A percentile compares a stretch with the other conserved stretches of the same genome.
phyloP scores from a whole-genome alignment of 768 basidiomycete species.

The Trametes maxima region DNA sequence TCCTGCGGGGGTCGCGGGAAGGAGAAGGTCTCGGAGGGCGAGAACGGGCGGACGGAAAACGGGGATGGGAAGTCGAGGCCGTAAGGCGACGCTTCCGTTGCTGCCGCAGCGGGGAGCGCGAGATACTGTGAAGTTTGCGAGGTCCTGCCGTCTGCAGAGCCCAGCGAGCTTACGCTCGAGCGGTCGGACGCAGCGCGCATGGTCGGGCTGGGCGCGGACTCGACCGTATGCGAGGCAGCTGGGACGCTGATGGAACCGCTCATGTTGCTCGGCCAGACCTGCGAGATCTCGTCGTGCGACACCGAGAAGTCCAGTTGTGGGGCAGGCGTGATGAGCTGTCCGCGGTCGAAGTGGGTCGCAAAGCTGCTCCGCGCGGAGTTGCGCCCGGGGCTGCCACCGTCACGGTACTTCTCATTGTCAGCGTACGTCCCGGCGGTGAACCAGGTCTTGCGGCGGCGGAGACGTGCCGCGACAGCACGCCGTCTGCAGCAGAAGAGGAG shows the following conservation, averaged over 20 bases:
- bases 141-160: slow-evolving; percentile 27
- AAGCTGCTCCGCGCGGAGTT: slow-evolving; percentile 59
- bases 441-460: slow-evolving; percentile 47
- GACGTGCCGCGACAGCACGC: slow-evolving; percentile 45
- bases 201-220: slow-evolving; percentile 22
- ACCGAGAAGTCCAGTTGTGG: background rate
- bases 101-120: slow-evolving; percentile 11
- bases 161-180: slow-evolving; percentile 38
- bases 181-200: slow-evolving; percentile 26
- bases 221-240: slow-evolving; percentile 15
- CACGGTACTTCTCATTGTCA: slow-evolving; percentile 17
- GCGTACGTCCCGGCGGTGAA: slow-evolving; percentile 40
- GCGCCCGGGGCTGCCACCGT: slow-evolving; percentile 16
- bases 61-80: slow-evolving; percentile 44
- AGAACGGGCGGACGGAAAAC: slow-evolving; percentile 67
- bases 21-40: slow-evolving; percentile 65
- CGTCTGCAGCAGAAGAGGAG: slow-evolving; percentile 49
- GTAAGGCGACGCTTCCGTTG: slow-evolving; percentile 15
- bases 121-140: slow-evolving; percentile 21
- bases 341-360: slow-evolving; percentile 51
- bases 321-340: slow-evolving; percentile 15
- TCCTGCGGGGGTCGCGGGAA: slow-evolving; percentile 65
- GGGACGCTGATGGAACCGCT: slow-evolving; percentile 20
- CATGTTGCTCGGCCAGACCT: slow-evolving; percentile 21
- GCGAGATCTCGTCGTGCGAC: slow-evolving; percentile 8